These are phyloP conservation scores for Drosera capensis DNA, from an alignment of 148 eudicot genomes.

Conservation along the genomic window DNA sequence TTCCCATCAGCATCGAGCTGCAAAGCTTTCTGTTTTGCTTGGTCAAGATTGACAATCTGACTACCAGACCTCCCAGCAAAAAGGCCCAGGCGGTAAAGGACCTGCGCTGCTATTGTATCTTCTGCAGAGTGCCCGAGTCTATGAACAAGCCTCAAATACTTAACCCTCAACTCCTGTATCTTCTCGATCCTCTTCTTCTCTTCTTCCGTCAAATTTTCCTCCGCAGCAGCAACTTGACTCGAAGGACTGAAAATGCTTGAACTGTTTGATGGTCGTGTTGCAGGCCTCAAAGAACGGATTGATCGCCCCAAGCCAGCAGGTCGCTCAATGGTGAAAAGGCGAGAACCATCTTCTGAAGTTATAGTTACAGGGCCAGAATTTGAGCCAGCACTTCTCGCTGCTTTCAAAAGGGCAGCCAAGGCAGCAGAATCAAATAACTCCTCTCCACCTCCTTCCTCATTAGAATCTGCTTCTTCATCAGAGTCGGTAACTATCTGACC, in stretches of 20 bases:
- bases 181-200: constrained; percentile 70
- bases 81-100: constrained; percentile 61
- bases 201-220: constrained; percentile 54
- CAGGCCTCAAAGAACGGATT: constrained; percentile 42
- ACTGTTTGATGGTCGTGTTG: constrained; percentile 26
- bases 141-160: constrained; percentile 78
- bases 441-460: constrained; percentile 71
- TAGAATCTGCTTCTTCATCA: constrained; percentile 76
- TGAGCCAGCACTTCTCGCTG: constrained; percentile 56
- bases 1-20: constrained; percentile 66
- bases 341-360: constrained; percentile 72
- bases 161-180: constrained; percentile 60
- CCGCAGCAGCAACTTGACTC: constrained; percentile 24
- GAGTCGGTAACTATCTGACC: constrained; percentile 81
- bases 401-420: constrained; percentile 81
- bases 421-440: constrained; percentile 85
- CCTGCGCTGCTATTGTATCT: constrained; percentile 73
- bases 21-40: constrained; percentile 49
- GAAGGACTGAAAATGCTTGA: constrained; percentile 35
- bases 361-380: constrained; percentile 56
- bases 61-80: constrained; percentile 57
- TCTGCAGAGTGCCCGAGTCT: constrained; percentile 68
- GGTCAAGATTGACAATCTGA: constrained; percentile 58
- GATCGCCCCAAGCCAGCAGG: constrained; percentile 92
- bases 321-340: constrained; percentile 87